Evolutionary conservation across 768 basidiomycete genomes (phyloP).

Genomic region (Amyloporia xantha): DNA sequence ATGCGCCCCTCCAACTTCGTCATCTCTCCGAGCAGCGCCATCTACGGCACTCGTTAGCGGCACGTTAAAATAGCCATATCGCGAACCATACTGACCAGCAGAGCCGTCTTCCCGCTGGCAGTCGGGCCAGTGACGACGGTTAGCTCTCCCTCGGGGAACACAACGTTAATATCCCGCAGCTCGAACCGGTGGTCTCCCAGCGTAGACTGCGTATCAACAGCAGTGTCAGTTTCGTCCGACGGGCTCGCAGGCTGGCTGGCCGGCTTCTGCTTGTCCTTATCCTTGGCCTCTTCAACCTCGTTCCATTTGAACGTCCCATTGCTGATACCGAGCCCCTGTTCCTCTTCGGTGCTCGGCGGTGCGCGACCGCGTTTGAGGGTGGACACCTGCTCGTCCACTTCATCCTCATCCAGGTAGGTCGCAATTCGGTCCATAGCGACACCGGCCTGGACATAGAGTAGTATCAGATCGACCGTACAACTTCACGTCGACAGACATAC

Average conservation of each 20-base stretch:
- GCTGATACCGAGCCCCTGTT: constrained; percentile 40
- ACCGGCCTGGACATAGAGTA: constrained; percentile 24
- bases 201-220: constrained; percentile 15
- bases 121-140: constrained; percentile 74
- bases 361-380: constrained; percentile 37
- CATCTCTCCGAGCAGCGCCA: constrained; percentile 72
- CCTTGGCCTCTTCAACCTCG: constrained; percentile 34
- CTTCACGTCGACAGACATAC: not conserved
- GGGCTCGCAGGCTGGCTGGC: not conserved
- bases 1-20: constrained; percentile 49
- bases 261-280: constrained; percentile 18
- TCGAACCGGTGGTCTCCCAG: constrained; percentile 50
- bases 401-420: constrained; percentile 54
- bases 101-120: constrained; percentile 77
- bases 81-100: constrained; percentile 42
- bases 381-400: constrained; percentile 55
- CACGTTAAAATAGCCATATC: not conserved
- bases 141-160: constrained; percentile 67
- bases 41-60: constrained; percentile 27
- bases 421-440: constrained; percentile 58
- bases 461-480: constrained; percentile 21
- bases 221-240: constrained; percentile 17
- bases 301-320: constrained; percentile 54
- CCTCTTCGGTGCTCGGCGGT: constrained; percentile 18
- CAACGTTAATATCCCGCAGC: constrained; percentile 55